Percentiles rank a stretch among this genome's conserved stretches.
phyloP scores from a whole-genome alignment of 805 yeast genomes.

The Danielia reshetovae region DNA sequence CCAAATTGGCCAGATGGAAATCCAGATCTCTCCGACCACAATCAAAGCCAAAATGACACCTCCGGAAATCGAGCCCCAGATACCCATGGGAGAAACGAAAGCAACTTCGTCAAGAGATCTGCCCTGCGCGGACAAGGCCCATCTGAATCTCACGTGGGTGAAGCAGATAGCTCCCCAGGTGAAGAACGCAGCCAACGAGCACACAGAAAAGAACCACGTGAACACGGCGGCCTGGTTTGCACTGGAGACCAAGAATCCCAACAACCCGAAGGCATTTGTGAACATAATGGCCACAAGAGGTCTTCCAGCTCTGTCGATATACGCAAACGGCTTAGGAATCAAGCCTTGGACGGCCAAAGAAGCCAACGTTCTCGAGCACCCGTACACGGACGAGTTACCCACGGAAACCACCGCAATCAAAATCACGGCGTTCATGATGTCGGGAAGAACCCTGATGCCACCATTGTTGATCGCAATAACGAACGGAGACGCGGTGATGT shows the following conservation, averaged over 20 bases:
- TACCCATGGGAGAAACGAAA: constrained; percentile 33
- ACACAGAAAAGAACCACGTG: constrained; percentile 39
- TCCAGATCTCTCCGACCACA: constrained; percentile 37
- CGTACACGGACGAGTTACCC: constrained; percentile 28
- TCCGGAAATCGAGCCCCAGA: constrained; percentile 35
- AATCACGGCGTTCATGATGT: constrained; percentile 26
- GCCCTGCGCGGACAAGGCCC: constrained; percentile 33
- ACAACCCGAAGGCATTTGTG: constrained; percentile 41
- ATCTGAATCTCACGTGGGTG: constrained; percentile 39
- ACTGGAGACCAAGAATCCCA: constrained; percentile 35
- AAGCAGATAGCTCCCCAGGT: constrained; percentile 39
- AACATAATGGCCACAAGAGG: constrained; percentile 56
- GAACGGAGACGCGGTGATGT: constrained; percentile 23
- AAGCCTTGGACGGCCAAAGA: constrained; percentile 62
- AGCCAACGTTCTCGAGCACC: constrained; percentile 53
- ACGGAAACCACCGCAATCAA: constrained; percentile 27
- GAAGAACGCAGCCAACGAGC: constrained; percentile 39
- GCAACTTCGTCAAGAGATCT: constrained; percentile 31
- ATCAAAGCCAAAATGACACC: constrained; percentile 28
- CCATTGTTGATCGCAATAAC: constrained; percentile 28
- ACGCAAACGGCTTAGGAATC: constrained; percentile 55
- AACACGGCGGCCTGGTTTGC: constrained; percentile 30
- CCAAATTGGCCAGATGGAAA: constrained; percentile 34
- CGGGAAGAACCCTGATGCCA: constrained; percentile 23
- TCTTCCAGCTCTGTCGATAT: constrained; percentile 64